Evolutionary conservation across 768 basidiomycete genomes (phyloP), one percentile per base, ranked within the genome.

Genomic region (Boletales sp.): DNA sequence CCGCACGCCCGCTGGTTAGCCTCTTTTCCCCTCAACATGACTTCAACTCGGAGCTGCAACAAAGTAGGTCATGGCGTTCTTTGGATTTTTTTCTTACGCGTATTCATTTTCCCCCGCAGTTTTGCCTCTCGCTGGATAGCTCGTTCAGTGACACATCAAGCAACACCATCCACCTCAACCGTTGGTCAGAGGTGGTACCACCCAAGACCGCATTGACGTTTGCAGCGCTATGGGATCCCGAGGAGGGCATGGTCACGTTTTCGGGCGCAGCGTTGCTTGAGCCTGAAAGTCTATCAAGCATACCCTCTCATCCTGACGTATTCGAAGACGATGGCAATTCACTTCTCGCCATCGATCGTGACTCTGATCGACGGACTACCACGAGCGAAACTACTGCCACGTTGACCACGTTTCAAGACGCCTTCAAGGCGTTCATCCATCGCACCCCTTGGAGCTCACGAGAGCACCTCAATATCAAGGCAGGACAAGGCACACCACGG

Each of bases 111-210:
- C 46, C 39, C 11, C 6, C n/a, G 14, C 34, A 67, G 68, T 42
- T 54, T 36, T 64, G 49, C 41, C 55, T 66, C 37, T 57, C 68
- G 5, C 39, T 64, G 43, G 62, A 68, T 35, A 36, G 45, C 30
- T 40, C 58, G 34, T 32, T 47, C 40, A 42, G 46, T 7, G 51
- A 37, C 15, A 41, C 48, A 12, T 49, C 59, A 18, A 57, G 39
- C 43, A 46, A 17, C 18, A 54, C 56, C 17, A 12, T 18, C 33
- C 48, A 50, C n/a, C 53, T 61, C 38, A 62, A 58, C 43, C 74
- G 79, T 33, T 83, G 80, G 82, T 82, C 81, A 13, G 76, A 81
- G 28, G 65, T 82, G 41, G 69, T 81, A 7, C 80, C 81, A 15
- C 79, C 82, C 5, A 75, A 78, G 47, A 68, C 77, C 25, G 80